Conservation (phyloP, 2,329 filamentous ascomycete species). For the Colletotrichum zoysiae region DNA sequence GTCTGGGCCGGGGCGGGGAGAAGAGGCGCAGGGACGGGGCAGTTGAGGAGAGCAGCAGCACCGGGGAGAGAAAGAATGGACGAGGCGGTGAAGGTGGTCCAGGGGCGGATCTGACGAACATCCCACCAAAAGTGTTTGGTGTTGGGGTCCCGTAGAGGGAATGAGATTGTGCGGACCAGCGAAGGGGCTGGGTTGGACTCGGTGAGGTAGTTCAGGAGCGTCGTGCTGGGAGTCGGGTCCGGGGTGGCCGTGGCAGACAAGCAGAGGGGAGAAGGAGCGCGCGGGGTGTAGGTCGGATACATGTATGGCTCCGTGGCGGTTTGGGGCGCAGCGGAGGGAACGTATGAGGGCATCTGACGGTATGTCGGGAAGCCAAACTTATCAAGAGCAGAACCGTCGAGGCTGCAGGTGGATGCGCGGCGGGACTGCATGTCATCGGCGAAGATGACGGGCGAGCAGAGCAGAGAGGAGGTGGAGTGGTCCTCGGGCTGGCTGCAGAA, state of each 20-base stretch:
- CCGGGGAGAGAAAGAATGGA: constrained; percentile 80
- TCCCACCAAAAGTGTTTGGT: constrained; percentile 97
- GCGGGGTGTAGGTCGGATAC: constrained; percentile 59
- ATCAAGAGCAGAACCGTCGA: constrained; percentile 75
- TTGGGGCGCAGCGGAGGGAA: constrained; percentile 51
- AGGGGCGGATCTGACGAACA: constrained; percentile 85
- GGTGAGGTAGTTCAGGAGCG: constrained; percentile 82
- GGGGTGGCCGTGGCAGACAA: constrained; percentile 55
- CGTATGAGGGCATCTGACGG: constrained; percentile 75
- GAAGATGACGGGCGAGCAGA: constrained; percentile 75
- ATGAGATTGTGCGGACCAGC: constrained; percentile 83
- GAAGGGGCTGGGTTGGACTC: constrained; percentile 84
- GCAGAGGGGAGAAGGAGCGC: constrained; percentile 60
- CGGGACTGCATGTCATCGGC: constrained; percentile 63
- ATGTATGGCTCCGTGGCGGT: constrained; percentile 58
- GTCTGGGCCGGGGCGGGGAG: constrained; percentile 70
- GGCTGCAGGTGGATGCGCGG: constrained; percentile 74
- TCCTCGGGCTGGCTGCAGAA: constrained; percentile 49
- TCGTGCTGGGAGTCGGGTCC: constrained; percentile 70
- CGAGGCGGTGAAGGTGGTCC: constrained; percentile 81
- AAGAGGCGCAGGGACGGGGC: constrained; percentile 71
- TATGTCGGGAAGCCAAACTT: constrained; percentile 89
- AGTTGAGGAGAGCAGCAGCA: constrained; percentile 78
- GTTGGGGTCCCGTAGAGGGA: constrained; percentile 73
- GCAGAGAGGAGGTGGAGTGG: constrained; percentile 60